Conservation (phyloP, 345 rosid species). For the Populus nigra region DNA sequence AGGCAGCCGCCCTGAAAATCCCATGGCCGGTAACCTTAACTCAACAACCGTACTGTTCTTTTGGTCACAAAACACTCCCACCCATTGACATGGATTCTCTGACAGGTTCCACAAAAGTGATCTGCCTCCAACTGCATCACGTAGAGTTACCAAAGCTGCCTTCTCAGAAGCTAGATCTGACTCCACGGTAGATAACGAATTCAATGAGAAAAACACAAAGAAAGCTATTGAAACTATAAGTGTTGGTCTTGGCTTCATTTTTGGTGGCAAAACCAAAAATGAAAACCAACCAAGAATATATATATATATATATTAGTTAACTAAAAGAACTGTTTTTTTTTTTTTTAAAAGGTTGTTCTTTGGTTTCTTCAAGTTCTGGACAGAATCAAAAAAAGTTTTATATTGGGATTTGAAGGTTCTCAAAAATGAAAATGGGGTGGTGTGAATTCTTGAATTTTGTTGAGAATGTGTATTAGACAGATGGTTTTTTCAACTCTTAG, state of each 20-base stretch:
- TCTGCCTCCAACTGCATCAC: constrained; percentile 22
- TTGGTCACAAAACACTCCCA: constrained; percentile 55
- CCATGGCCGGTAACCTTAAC: constrained; percentile 71
- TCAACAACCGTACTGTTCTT: constrained; percentile 40
- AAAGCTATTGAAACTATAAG: neutral
- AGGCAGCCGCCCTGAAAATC: constrained; percentile 69
- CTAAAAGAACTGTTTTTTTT: neutral
- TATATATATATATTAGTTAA: too few species aligned
- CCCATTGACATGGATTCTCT: constrained; percentile 37
- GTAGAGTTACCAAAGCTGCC: constrained; percentile 18
- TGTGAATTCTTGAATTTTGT: neutral
- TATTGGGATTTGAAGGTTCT: neutral
- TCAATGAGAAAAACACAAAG: neutral
- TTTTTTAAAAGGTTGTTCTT: neutral
- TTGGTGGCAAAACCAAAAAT: neutral
- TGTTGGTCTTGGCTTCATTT: constrained; percentile 9
- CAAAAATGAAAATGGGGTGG: neutral
- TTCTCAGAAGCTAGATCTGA: constrained; percentile 30
- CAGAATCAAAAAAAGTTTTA: neutral
- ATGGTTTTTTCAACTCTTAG: neutral
- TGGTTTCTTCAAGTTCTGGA: neutral
- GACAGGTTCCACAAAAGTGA: constrained; percentile 22
- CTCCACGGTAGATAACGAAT: neutral
- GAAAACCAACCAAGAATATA: neutral
- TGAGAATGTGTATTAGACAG: neutral